Conservation (phyloP, 176 grass and related monocot genomes). For the Carex pumila region DNA sequence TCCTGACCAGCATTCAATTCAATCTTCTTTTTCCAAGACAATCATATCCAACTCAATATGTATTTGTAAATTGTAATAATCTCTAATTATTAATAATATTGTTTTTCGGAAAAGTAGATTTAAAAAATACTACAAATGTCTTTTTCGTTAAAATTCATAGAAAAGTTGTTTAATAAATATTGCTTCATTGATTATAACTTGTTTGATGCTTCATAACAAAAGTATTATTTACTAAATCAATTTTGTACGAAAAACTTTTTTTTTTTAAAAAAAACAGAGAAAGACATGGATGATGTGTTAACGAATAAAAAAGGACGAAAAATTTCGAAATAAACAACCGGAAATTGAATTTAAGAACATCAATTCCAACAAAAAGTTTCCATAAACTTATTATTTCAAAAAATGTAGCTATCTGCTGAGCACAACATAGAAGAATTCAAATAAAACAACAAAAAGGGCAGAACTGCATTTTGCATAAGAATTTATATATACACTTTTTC, state of each 20-base stretch:
- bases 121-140: background rate
- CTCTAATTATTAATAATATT: background rate
- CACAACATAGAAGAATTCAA: background rate
- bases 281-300: background rate
- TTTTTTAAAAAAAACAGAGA: background rate
- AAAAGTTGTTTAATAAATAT: background rate
- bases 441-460: background rate
- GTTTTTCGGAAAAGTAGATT: background rate
- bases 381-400: background rate
- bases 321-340: background rate
- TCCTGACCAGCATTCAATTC: background rate
- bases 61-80: background rate
- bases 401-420: background rate
- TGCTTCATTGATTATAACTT: background rate
- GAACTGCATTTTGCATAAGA: constrained; percentile 11
- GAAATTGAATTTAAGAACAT: background rate
- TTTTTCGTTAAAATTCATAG: background rate
- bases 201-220: background rate
- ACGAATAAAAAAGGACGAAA: background rate
- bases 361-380: background rate
- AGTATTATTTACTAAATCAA: background rate
- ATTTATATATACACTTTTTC: constrained; percentile 11
- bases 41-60: background rate
- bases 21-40: background rate
- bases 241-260: background rate